These are phyloP conservation scores for Clarireedia paspali DNA, from an alignment of 2,329 filamentous ascomycete species.

Conservation along the genomic window DNA sequence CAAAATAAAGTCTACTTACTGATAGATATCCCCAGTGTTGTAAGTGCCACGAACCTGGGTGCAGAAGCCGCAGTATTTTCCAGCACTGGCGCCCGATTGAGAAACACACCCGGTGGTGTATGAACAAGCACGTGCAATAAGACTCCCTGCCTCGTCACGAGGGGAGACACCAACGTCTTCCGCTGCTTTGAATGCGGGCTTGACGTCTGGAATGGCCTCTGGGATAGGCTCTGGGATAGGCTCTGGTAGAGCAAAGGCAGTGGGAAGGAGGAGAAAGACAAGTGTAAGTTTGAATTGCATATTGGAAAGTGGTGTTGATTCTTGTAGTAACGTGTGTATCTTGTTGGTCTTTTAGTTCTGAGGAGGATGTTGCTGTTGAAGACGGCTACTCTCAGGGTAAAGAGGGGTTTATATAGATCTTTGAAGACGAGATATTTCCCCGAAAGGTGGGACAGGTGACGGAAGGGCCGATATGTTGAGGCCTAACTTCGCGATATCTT, in stretches of 20 bases:
- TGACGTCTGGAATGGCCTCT: background rate
- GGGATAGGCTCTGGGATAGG: background rate
- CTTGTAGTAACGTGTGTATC: background rate
- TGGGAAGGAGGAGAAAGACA: background rate
- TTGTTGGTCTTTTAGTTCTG: too few relatives aligned
- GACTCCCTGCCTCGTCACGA: background rate
- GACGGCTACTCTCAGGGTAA: too few relatives aligned
- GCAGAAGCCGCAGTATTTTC: constrained; percentile 10
- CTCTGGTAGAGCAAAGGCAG: background rate
- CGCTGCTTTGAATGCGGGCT: background rate
- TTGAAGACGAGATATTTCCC: too few relatives aligned
- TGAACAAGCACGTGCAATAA: constrained; percentile 2
- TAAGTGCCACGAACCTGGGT: constrained; percentile 7
- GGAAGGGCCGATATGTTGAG: too few relatives aligned
- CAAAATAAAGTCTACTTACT: background rate
- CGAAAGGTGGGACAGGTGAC: too few relatives aligned
- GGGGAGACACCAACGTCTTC: background rate
- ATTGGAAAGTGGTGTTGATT: background rate
- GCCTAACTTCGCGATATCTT: too few relatives aligned
- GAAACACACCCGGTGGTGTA: constrained; percentile 3
- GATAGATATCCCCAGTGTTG: constrained; percentile 2
- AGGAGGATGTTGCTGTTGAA: too few relatives aligned
- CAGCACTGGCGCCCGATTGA: constrained; percentile 1
- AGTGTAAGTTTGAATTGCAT: constrained; percentile 1
- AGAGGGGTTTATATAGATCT: too few relatives aligned